Conservation (phyloP, 2,329 filamentous ascomycete genomes). For the Diplodia seriata region DNA sequence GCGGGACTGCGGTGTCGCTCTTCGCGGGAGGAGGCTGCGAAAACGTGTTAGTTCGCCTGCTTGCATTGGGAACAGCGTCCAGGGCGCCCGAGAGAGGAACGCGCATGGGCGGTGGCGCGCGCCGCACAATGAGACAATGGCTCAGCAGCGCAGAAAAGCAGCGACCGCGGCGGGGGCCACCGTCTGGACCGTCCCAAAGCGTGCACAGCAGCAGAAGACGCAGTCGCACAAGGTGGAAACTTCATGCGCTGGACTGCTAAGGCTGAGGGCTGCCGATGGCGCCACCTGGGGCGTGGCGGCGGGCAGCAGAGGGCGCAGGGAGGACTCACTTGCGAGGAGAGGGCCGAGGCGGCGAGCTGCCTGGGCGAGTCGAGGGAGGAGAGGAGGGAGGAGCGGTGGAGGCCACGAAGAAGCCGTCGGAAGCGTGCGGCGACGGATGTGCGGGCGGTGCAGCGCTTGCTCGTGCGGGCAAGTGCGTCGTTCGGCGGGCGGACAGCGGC, state of each 20-base stretch:
- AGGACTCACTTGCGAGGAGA: constrained; percentile 18
- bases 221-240: constrained; percentile 29
- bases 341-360: not conserved
- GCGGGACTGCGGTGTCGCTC: constrained; percentile 3
- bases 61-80: constrained; percentile 24
- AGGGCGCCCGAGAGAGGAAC: constrained; percentile 9
- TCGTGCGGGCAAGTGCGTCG: constrained; percentile 5
- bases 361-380: constrained; percentile 32
- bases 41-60: constrained; percentile 25
- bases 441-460: constrained; percentile 19
- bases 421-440: constrained; percentile 21
- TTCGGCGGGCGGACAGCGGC: constrained; percentile 9
- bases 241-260: constrained; percentile 31
- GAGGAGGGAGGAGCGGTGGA: constrained; percentile 41
- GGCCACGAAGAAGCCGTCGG: constrained; percentile 33
- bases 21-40: constrained; percentile 1
- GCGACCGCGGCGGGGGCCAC: constrained; percentile 15
- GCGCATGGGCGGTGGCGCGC: constrained; percentile 43
- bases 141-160: constrained; percentile 28
- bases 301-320: constrained; percentile 32
- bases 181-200: constrained; percentile 38
- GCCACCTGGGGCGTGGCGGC: constrained; percentile 15
- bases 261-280: constrained; percentile 24
- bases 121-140: constrained; percentile 37
- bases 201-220: constrained; percentile 22